Evolutionary conservation across 371 early-diverging fungal species (phyloP).

Genomic region (Dipsacomyces acuminosporus): DNA sequence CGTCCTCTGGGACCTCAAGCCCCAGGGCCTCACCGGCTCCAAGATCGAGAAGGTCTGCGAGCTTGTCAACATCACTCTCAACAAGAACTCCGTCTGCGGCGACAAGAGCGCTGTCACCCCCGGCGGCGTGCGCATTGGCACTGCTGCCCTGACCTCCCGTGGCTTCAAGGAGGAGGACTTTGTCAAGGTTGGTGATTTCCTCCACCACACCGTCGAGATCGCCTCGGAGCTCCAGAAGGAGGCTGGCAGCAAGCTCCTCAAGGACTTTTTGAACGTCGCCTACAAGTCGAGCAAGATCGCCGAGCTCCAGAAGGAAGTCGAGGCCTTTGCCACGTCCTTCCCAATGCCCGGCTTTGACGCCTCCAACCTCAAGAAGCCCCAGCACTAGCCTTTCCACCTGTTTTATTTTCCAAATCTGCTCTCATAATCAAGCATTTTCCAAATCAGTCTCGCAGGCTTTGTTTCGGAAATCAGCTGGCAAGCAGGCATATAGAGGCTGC

Average conservation of each 20-base stretch:
- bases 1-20: slow-evolving; percentile 87
- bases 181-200: slow-evolving; percentile 74
- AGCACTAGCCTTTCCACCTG: slow-evolving; percentile 22
- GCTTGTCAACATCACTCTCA: slow-evolving; percentile 80
- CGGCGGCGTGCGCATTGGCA: slow-evolving; percentile 89
- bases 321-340: slow-evolving; percentile 71
- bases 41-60: slow-evolving; percentile 97
- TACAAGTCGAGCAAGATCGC: slow-evolving; percentile 59
- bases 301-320: slow-evolving; percentile 82
- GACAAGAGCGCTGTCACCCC: slow-evolving; percentile 87
- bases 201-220: slow-evolving; percentile 89
- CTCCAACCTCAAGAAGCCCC: slow-evolving; percentile 42
- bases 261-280: slow-evolving; percentile 89
- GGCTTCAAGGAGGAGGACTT: slow-evolving; percentile 85
- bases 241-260: slow-evolving; percentile 85
- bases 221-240: slow-evolving; percentile 72
- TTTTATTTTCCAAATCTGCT: too few relatives aligned
- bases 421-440: too few relatives aligned
- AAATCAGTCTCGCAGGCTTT: too few relatives aligned
- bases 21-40: slow-evolving; percentile 76
- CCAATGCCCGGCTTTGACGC: slow-evolving; percentile 51
- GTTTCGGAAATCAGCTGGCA: too few relatives aligned
- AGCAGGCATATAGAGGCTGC: too few relatives aligned
- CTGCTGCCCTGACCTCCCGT: slow-evolving; percentile 86
- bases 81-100: slow-evolving; percentile 92